Conservation (phyloP, 2,329 filamentous ascomycete genomes). For the Pseudogymnoascus sp. region DNA sequence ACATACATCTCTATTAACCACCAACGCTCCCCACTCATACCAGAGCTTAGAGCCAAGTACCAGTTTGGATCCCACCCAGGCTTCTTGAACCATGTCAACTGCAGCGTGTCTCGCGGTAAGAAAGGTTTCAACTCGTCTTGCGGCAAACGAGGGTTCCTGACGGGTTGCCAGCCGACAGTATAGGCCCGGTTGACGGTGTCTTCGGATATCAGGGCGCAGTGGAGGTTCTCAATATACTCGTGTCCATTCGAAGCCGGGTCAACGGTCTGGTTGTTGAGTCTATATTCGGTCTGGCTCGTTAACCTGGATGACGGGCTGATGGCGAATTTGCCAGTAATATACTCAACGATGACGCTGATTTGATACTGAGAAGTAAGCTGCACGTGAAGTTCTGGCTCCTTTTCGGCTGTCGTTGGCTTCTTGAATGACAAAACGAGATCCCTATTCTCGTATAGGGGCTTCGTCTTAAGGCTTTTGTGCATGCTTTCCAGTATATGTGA, state of each 20-base stretch:
- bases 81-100: slow-evolving; percentile 62
- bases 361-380: slow-evolving; percentile 59
- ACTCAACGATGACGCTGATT: slow-evolving; percentile 62
- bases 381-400: slow-evolving; percentile 59
- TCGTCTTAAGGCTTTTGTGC: slow-evolving; percentile 50
- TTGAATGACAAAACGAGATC: slow-evolving; percentile 52
- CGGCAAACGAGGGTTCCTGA: slow-evolving; percentile 39
- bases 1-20: slow-evolving; percentile 56
- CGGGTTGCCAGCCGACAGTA: slow-evolving; percentile 55
- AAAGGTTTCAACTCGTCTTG: slow-evolving; percentile 51
- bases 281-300: slow-evolving; percentile 51
- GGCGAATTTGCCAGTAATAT: slow-evolving; percentile 68
- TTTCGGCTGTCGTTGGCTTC: slow-evolving; percentile 54
- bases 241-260: slow-evolving; percentile 53
- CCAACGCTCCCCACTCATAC: slow-evolving; percentile 69
- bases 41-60: slow-evolving; percentile 64
- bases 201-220: slow-evolving; percentile 55
- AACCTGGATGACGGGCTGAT: slow-evolving; percentile 58
- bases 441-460: slow-evolving; percentile 54
- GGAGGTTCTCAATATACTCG: slow-evolving; percentile 50
- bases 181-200: slow-evolving; percentile 54
- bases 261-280: slow-evolving; percentile 52
- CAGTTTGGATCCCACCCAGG: slow-evolving; percentile 65
- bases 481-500: slow-evolving; percentile 64
- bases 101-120: slow-evolving; percentile 54